Base-by-base conservation (phyloP, 768 basidiomycete genomes). In the Tricholoma flavovirens region DNA sequence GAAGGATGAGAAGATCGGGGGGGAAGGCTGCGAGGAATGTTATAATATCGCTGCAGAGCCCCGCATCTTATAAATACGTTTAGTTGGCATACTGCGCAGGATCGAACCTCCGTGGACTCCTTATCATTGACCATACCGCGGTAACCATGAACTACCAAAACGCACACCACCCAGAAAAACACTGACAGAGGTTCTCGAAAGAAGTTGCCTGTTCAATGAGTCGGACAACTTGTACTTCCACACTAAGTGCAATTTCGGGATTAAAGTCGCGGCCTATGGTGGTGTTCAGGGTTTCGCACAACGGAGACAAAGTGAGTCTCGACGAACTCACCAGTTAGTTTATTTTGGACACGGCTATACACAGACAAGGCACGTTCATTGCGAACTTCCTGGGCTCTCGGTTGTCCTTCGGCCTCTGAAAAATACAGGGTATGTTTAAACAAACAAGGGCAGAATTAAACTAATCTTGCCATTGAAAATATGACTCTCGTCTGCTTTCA, bases 81-180 rank as follows among this genome's bases (percentile, higher is more conserved):
- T n/a, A 26, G 3, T 26, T 26, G 24, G 24, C 24, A 26, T 26
- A 26, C 5, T 26, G 24, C 24, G 24, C 24, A 5, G 24, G 24
- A 26, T 26, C 24, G 24, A 26, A 26, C 5, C 24, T 26, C 3
- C n/a, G n/a, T n/a, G n/a, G n/a, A n/a, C n/a, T n/a, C n/a, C n/a
- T n/a, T n/a, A 26, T 26, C 24, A 2, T 26, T 26, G 24, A 26
- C 2, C 24, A 2, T 26, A 26, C 5, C 3, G 24, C 24, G 24
- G 24, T 26, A 26, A 5, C 24, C 24, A 3, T 26, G 24, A 5
- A 54, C 5, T 60, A 90, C 88, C 88, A 90, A 73, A 89, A 90
- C 38, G 88, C 87, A 72, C 87, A 89, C 94, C 93, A 96, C 69
- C 94, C 94, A 59, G 93, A 91, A 77, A 96, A 97, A 66, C 93